phyloP scores from a whole-genome alignment of 2,329 filamentous ascomycete genomes.

The Lecanicillium sp. region DNA sequence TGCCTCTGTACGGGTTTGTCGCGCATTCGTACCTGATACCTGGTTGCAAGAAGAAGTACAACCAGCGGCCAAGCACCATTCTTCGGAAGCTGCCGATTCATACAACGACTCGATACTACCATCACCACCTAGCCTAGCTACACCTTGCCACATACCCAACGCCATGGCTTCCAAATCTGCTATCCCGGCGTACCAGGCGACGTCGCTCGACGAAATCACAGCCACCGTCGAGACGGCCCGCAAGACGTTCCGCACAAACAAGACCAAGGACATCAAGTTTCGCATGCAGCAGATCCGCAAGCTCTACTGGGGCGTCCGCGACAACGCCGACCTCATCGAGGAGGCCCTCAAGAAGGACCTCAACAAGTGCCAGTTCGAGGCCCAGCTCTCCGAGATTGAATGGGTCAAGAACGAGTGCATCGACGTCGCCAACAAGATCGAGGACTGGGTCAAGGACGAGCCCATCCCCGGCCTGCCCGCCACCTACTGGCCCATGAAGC shows the following conservation, averaged over 20 bases:
- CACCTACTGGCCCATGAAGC: conserved; percentile 60
- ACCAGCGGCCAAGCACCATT: too few species aligned
- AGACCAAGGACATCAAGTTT: conserved; percentile 76
- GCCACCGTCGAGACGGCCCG: conserved; percentile 52
- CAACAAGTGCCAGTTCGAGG: conserved; percentile 69
- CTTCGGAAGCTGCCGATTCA: too few species aligned
- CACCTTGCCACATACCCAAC: conserved; percentile 8
- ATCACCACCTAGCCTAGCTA: too few species aligned
- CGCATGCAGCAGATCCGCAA: conserved; percentile 81
- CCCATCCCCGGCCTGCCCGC: conserved; percentile 61
- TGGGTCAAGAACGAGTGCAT: conserved; percentile 78
- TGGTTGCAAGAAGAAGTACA: too few species aligned
- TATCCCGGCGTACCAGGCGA: conserved; percentile 48
- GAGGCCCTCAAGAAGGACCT: conserved; percentile 74
- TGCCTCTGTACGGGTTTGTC: too few species aligned
- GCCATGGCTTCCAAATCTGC: conserved; percentile 31
- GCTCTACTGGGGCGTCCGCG: conserved; percentile 87
- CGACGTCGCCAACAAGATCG: conserved; percentile 68
- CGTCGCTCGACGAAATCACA: conserved; percentile 59
- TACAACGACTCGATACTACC: too few species aligned
- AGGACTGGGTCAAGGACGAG: conserved; percentile 79
- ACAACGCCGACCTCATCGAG: conserved; percentile 64
- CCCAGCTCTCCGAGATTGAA: conserved; percentile 64
- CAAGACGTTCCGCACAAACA: conserved; percentile 66
- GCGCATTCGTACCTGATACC: too few species aligned